Evolutionary conservation across 345 rosid genomes (phyloP), one percentile per base, ranked within the genome.

Genomic region (Durio zibethinus): DNA sequence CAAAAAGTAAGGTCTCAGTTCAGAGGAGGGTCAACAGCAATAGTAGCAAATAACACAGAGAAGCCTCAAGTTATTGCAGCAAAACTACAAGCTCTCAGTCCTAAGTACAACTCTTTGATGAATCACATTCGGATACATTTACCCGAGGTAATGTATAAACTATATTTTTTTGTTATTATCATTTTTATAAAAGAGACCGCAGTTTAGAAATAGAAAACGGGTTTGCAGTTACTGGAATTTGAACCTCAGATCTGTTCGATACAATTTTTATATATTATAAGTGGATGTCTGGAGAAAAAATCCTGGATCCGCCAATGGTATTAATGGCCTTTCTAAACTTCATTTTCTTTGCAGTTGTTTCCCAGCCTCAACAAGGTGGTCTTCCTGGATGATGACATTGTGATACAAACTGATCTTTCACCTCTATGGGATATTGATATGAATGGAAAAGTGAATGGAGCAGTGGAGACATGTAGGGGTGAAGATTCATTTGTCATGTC

Each of bases 1-100:
- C 95, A 92, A 70, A 87, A 81, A 70, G 90, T 91, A n/a, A 85
- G 99, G 82, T 88, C 94, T 10, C 89, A 91, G 67, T 96, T 96
- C 73, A 85, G 97, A 89, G 98, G 98, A 4, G 99, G 99, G 0
- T 91, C 99, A n/a, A 89, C 97, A 11, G 94, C 89, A 60, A 96
- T 96, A 66, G 88, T 85, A 11, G 91, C 92, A 45, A 87, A 83
- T 72, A 89, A 88, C 45, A 83, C 84, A 0, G 99, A 93, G 50
- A 93, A 92, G 72, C 99, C 98, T 4, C 60, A 76, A 36, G 83
- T 96, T 16, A 89, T 93, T 3, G 99, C 99, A 1, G 90, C 99
- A 3, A 96, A 93, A 86, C 82, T 93, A 48, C 99, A 96, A 79
- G 97, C 99, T 45, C 90, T 93, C 54, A 93, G 99, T 76, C 99